These are phyloP conservation scores for Cruciata laevipes DNA, from an alignment of 257 asterid genomes.

Conservation along the genomic window DNA sequence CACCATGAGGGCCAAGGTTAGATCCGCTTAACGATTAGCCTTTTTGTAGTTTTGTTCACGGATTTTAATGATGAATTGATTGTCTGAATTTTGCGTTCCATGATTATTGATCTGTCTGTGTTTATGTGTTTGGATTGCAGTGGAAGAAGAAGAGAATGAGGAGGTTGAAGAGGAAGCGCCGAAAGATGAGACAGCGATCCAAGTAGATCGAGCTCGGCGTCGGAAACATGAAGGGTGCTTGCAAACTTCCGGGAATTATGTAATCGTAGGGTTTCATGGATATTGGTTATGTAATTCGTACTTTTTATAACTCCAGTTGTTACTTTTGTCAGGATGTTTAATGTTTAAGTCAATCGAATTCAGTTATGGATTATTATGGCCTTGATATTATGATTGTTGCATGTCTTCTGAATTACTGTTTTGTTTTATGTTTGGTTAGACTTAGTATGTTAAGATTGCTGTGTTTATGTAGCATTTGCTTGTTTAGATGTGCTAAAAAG, in stretches of 20 bases:
- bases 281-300: conserved; percentile 4
- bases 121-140: background rate
- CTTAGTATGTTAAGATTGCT: background rate
- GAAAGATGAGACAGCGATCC: conserved; percentile 35
- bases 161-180: conserved; percentile 33
- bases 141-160: conserved; percentile 34
- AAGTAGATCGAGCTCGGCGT: conserved; percentile 12
- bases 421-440: background rate
- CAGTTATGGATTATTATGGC: background rate
- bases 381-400: background rate
- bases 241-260: background rate
- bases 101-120: background rate
- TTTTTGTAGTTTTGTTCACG: background rate
- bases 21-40: background rate
- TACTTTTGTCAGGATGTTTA: background rate
- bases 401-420: background rate
- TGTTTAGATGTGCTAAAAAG: no score
- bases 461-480: no score
- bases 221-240: background rate
- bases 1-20: conserved; percentile 18
- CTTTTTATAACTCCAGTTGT: background rate
- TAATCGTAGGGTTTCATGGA: background rate
- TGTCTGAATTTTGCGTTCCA: background rate
- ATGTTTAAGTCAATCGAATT: background rate
- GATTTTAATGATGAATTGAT: background rate